Percentiles rank a stretch among this genome's conserved stretches.
These are phyloP conservation scores for Schizosaccharomyces osmophilus DNA, from an alignment of 805 yeast genomes.

Conservation along the genomic window DNA sequence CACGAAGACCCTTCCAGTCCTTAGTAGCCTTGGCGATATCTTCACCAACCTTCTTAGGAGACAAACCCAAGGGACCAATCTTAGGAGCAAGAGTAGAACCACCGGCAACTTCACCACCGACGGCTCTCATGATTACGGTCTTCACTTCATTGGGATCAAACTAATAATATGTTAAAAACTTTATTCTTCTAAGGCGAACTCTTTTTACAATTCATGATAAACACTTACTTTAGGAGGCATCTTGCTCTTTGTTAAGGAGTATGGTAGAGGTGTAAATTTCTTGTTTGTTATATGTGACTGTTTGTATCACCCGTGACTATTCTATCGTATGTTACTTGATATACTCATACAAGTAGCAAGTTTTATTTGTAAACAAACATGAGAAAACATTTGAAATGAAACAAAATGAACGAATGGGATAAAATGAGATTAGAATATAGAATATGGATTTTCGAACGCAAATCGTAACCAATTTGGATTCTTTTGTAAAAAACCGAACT, in stretches of 20 bases:
- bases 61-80: slow-evolving; percentile 98
- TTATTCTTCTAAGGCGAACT: neutral
- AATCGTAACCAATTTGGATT: too few relatives aligned
- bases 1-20: slow-evolving; percentile 84
- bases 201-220: neutral
- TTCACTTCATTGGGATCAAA: slow-evolving; percentile 97
- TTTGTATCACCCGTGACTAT: neutral
- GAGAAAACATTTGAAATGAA: too few relatives aligned
- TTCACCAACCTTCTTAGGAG: slow-evolving; percentile 46
- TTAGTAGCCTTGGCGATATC: slow-evolving; percentile 99
- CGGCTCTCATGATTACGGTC: slow-evolving; percentile 96
- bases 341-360: too few relatives aligned
- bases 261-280: neutral
- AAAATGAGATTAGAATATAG: too few relatives aligned
- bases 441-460: too few relatives aligned
- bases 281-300: neutral
- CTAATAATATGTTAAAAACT: slow-evolving; percentile 14
- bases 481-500: too few relatives aligned
- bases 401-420: too few relatives aligned
- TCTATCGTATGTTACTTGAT: neutral
- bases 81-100: slow-evolving; percentile 98
- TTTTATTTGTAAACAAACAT: too few relatives aligned
- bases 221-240: slow-evolving; percentile 1
- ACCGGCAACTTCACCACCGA: slow-evolving; percentile 99
- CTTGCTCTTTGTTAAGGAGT: neutral